Base-by-base conservation (phyloP, 2,329 filamentous ascomycete genomes). In the Harringtonia aguacate region DNA sequence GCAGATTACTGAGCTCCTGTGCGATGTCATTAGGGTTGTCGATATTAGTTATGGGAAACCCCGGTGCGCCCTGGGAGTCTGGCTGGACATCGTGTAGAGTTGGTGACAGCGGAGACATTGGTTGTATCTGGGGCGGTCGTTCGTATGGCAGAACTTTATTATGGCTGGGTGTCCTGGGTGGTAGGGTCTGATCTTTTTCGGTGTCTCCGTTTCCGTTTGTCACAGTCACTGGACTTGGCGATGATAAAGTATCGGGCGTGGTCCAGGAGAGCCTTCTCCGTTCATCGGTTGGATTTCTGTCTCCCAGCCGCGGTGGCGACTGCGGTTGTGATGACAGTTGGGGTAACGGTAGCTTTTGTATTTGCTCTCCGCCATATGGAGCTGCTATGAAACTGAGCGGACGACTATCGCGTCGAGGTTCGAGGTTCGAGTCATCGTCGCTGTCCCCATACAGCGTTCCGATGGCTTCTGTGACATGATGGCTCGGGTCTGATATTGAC, bases 381-480 rank as follows among this genome's bases (percentile, higher is more conserved):
- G 73, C 67, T 39, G 70, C 72, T 53, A 89, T 71, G 64, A 87
- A 92, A 66, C 85, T 90, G 55, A 89, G 64, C 30, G 85, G 85
- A 37, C 84, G 78, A 34, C 70, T 53, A 20, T 67, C 63, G 41
- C 81, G 76, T 20, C 72, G 51, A 18, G 65, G 62, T 45, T 65
- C 62, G 47, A 68, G 67, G 24, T 59, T 53, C 3, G 64, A 76
- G 53, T 77, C 73, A 55, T 86, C 77, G 53, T 81, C 77, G 56
- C 79, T 77, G 58, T 86, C 83, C 56, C 84, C 86, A 64, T 95
- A 95, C 64, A 94, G 77, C 55, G 88, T 88, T 42, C 86, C 86
- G 63, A 95, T 94, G 47, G 87, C 84, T 63, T 95, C 89, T 45
- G 88, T 95, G 60, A 95, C 86, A 75, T 95, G 89, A 66, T 95